Conservation (phyloP, 208 protist genomes). For the Balamuthia mandrillaris region DNA sequence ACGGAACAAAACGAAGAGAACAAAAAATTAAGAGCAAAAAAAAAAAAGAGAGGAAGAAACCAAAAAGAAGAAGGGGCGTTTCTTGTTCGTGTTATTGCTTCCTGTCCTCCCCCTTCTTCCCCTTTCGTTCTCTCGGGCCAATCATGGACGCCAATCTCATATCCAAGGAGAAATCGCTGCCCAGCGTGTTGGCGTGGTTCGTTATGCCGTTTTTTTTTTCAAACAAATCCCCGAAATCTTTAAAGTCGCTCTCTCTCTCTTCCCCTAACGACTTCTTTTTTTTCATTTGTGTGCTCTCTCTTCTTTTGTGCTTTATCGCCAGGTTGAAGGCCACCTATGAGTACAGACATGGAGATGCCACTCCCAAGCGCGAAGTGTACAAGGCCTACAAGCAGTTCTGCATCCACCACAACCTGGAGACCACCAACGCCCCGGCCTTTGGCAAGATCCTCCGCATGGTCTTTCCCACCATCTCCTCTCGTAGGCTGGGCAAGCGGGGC, state of each 20-base stretch:
- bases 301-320: background rate
- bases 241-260: too few species aligned
- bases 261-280: too few species aligned
- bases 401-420: background rate
- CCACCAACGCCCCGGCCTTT: conserved; percentile 22
- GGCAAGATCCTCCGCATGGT: conserved; percentile 33
- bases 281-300: too few species aligned
- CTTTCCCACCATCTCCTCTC: background rate
- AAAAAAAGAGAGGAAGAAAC: too few species aligned
- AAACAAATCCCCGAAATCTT: too few species aligned
- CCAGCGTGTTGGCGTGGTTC: conserved; percentile 15
- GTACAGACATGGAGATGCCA: background rate
- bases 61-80: too few species aligned
- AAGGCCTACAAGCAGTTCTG: background rate
- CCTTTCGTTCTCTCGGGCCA: too few species aligned
- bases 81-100: too few species aligned
- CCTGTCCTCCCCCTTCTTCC: too few species aligned
- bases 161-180: conserved; percentile 1
- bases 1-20: too few species aligned
- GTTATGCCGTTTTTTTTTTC: background rate
- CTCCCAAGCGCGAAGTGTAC: conserved; percentile 9
- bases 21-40: too few species aligned
- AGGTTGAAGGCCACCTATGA: conserved; percentile 1
- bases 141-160: background rate
- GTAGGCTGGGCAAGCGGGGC: background rate